phyloP scores from a whole-genome alignment of 2,329 filamentous ascomycete genomes.

The Spiromastix sp. region DNA sequence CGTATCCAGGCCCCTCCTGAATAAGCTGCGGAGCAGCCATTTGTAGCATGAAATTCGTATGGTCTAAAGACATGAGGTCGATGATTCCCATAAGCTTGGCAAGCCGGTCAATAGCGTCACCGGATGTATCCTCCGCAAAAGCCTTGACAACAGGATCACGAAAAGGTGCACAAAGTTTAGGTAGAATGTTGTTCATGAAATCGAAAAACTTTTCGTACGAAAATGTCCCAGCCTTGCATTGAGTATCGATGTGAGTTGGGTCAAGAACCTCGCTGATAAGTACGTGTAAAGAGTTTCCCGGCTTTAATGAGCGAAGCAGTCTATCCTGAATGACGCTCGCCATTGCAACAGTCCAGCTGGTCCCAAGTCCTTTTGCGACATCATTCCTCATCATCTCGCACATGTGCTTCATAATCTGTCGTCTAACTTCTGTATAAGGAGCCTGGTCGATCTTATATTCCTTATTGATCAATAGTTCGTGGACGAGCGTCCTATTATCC shows the following conservation, averaged over 20 bases:
- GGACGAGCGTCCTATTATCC: slow-evolving; percentile 50
- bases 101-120: slow-evolving; percentile 52
- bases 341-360: slow-evolving; percentile 54
- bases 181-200: slow-evolving; percentile 52
- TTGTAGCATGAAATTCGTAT: slow-evolving; percentile 56
- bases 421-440: slow-evolving; percentile 40
- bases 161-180: slow-evolving; percentile 55
- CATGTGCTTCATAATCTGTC: slow-evolving; percentile 48
- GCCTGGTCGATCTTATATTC: slow-evolving; percentile 49
- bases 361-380: slow-evolving; percentile 45
- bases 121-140: slow-evolving; percentile 40
- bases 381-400: slow-evolving; percentile 49
- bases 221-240: slow-evolving; percentile 50
- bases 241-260: slow-evolving; percentile 45
- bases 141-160: slow-evolving; percentile 49
- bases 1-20: slow-evolving; percentile 51
- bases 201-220: slow-evolving; percentile 55
- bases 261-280: slow-evolving; percentile 53
- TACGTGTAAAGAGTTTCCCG: slow-evolving; percentile 51
- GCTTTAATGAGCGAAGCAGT: slow-evolving; percentile 47
- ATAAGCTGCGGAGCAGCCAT: slow-evolving; percentile 50
- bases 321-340: slow-evolving; percentile 55
- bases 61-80: slow-evolving; percentile 52
- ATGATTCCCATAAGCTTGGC: slow-evolving; percentile 54
- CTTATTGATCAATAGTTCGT: slow-evolving; percentile 55